Evolutionary conservation across 1,284 basidiomycete species (phyloP).

Genomic region (Trametes polyzona): DNA sequence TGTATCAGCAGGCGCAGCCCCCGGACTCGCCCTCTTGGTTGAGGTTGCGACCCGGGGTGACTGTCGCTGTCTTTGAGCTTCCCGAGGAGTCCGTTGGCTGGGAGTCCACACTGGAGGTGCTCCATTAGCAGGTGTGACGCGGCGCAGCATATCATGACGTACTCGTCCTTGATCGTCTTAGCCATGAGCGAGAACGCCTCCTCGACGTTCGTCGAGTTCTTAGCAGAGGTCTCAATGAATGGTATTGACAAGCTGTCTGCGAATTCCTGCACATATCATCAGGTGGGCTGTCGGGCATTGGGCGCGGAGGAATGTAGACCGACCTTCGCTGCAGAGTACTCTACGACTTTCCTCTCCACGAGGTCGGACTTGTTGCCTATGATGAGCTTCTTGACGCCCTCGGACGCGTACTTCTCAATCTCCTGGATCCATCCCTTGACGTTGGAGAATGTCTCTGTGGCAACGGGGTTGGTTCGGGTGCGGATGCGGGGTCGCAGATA

Average conservation of each 20-base stretch:
- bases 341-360: slow-evolving; percentile 97
- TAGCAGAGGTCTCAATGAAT: slow-evolving; percentile 98
- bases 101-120: slow-evolving; percentile 29
- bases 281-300: neutral
- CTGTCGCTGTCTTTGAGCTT: slow-evolving; percentile 30
- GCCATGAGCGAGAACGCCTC: slow-evolving; percentile 99
- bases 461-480: neutral
- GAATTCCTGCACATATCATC: slow-evolving; percentile 67
- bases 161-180: slow-evolving; percentile 97
- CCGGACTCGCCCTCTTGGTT: slow-evolving; percentile 30
- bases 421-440: slow-evolving; percentile 99
- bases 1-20: slow-evolving; percentile 33
- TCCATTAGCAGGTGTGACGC: neutral
- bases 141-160: slow-evolving; percentile 27
- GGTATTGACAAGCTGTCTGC: slow-evolving; percentile 92
- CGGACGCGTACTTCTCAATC: slow-evolving; percentile 98
- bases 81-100: slow-evolving; percentile 29
- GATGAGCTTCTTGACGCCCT: slow-evolving; percentile 97
- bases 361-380: slow-evolving; percentile 99
- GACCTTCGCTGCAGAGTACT: slow-evolving; percentile 95
- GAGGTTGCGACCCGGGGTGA: slow-evolving; percentile 33
- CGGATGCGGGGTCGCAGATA: too few species aligned
- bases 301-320: neutral
- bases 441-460: slow-evolving; percentile 91
- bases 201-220: slow-evolving; percentile 98